A percentile compares a stretch with the other conserved stretches of the same genome.
These are phyloP conservation scores for Populus hybrid DNA, from an alignment of 441 rosid genomes.

Conservation along the genomic window DNA sequence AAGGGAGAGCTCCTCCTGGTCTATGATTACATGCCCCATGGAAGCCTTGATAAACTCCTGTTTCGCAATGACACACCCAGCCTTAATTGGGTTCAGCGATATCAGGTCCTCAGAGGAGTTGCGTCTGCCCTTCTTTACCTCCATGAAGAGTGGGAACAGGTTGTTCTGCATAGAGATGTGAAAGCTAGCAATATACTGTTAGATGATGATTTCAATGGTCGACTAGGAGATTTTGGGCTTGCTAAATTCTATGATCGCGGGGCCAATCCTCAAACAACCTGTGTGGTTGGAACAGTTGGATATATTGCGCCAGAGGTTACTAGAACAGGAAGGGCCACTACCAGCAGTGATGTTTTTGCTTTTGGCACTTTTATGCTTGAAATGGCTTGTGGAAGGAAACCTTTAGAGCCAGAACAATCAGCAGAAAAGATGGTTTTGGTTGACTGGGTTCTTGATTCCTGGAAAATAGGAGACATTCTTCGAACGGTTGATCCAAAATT, in stretches of 20 bases:
- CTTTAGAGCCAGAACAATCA: slow-evolving; percentile 31
- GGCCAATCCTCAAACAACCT: slow-evolving; percentile 20
- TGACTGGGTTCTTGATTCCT: slow-evolving; percentile 48
- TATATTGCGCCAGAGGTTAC: slow-evolving; percentile 49
- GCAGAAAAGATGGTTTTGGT: slow-evolving; percentile 33
- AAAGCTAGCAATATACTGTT: slow-evolving; percentile 30
- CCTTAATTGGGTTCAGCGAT: slow-evolving; percentile 31
- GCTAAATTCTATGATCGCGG: slow-evolving; percentile 37
- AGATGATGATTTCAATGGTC: slow-evolving; percentile 33
- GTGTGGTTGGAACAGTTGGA: slow-evolving; percentile 36
- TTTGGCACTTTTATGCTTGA: slow-evolving; percentile 68
- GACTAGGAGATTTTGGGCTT: slow-evolving; percentile 43
- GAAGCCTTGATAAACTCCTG: slow-evolving; percentile 39
- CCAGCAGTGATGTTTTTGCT: slow-evolving; percentile 51
- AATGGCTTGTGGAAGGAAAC: slow-evolving; percentile 63
- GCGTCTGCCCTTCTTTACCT: slow-evolving; percentile 31
- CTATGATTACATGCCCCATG: slow-evolving; percentile 36
- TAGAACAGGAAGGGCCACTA: slow-evolving; percentile 48
- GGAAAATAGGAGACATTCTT: slow-evolving; percentile 37
- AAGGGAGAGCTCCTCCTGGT: slow-evolving; percentile 35
- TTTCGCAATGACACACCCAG: slow-evolving; percentile 13
- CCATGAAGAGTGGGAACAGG: slow-evolving; percentile 45
- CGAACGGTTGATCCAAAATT: slow-evolving; percentile 44
- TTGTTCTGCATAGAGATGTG: slow-evolving; percentile 40
- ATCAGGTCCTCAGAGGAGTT: slow-evolving; percentile 32